These are phyloP conservation scores for Aspergillus ellipticus DNA, from an alignment of 495 filamentous ascomycete genomes.

Conservation along the genomic window DNA sequence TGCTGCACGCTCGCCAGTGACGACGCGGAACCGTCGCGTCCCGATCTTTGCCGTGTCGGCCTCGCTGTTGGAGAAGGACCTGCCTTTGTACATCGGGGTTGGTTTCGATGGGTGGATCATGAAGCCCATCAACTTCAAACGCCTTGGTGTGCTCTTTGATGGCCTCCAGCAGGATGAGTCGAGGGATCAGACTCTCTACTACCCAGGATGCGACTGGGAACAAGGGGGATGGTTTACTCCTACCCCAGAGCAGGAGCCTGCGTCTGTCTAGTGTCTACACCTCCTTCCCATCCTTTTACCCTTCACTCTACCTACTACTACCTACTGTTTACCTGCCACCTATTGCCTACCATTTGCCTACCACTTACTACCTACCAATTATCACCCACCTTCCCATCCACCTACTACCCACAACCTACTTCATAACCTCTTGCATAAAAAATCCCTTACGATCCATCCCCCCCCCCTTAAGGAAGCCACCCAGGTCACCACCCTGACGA, in stretches of 20 bases:
- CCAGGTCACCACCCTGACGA: background rate
- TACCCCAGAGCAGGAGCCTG: background rate
- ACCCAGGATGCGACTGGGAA: constrained; percentile 62
- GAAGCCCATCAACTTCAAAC: constrained; percentile 68
- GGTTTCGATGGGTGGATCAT: constrained; percentile 93
- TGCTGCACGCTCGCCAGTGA: constrained; percentile 45
- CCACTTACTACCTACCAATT: background rate
- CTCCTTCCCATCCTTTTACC: background rate
- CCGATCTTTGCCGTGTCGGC: constrained; percentile 92
- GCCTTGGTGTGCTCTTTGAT: constrained; percentile 54
- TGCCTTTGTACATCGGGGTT: constrained; percentile 65
- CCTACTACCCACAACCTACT: background rate
- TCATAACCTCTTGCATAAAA: too few species aligned
- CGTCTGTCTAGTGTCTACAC: too few species aligned
- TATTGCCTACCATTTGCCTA: background rate
- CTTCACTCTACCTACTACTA: background rate
- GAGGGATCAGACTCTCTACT: constrained; percentile 50
- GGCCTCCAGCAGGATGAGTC: constrained; percentile 52
- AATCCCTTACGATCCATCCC: too few species aligned
- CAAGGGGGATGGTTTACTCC: constrained; percentile 62
- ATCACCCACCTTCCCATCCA: background rate
- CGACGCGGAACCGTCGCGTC: constrained; percentile 38
- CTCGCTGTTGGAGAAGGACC: constrained; percentile 70
- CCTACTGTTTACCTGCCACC: background rate
- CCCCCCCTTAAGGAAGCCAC: too few species aligned